Evolutionary conservation across 75 land plant genomes (phyloP).

Genomic region (Isoetes taiwanensis): DNA sequence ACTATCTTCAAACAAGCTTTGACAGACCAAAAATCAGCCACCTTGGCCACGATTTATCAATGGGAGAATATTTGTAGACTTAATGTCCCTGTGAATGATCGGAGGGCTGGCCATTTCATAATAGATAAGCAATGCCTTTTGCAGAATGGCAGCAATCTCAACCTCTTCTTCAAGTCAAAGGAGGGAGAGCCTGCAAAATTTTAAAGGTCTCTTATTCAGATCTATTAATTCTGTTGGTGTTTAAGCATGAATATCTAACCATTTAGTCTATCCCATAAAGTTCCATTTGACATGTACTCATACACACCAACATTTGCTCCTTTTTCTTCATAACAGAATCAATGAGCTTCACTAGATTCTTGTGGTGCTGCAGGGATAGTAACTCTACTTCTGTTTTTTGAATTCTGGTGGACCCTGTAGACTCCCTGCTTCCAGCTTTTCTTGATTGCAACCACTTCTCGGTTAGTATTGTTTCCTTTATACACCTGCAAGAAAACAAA

Average conservation of each 20-base stretch:
- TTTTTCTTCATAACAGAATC: conserved; percentile 34
- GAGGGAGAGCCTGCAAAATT: too few relatives aligned
- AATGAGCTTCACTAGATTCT: conserved; percentile 57
- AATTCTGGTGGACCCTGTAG: conserved; percentile 72
- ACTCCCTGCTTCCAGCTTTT: conserved; percentile 56
- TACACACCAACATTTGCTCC: background rate
- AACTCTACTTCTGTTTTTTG: conserved; percentile 79
- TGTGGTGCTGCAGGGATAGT: conserved; percentile 83
- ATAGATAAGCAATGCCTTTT: conserved; percentile 58
- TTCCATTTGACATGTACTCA: too few relatives aligned
- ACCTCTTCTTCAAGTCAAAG: conserved; percentile 55
- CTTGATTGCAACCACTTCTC: conserved; percentile 69
- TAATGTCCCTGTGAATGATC: conserved; percentile 78
- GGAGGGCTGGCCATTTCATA: conserved; percentile 79
- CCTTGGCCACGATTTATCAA: conserved; percentile 54
- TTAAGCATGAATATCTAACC: too few relatives aligned
- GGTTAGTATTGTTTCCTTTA: conserved; percentile 36
- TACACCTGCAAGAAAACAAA: too few relatives aligned
- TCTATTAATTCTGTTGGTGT: too few relatives aligned
- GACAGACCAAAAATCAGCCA: conserved; percentile 85
- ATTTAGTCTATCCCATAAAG: too few relatives aligned
- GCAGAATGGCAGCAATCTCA: conserved; percentile 55
- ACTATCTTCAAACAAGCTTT: conserved; percentile 34
- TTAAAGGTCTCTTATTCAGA: too few relatives aligned
- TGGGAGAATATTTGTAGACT: conserved; percentile 58